phyloP scores from a whole-genome alignment of 176 grass and related monocot species.

The Eragrostis curvula region DNA sequence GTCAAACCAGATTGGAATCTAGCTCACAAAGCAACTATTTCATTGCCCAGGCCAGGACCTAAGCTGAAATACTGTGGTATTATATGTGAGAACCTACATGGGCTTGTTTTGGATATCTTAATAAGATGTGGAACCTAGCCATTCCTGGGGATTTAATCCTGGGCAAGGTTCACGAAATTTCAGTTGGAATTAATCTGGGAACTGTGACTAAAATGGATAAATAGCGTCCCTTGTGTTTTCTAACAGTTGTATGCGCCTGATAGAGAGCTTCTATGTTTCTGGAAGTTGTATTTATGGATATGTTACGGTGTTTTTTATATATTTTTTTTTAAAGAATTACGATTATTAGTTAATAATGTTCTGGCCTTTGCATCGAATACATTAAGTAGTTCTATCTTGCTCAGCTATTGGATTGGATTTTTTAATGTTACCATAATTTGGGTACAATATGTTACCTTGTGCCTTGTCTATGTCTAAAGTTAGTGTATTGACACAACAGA shows the following conservation, averaged over 20 bases:
- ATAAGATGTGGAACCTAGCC: not conserved
- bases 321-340: no score
- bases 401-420: not conserved
- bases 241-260: conserved; percentile 7
- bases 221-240: not conserved
- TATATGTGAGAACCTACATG: not conserved
- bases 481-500: not conserved
- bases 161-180: not conserved
- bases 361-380: no score
- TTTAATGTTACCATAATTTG: not conserved
- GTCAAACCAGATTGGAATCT: not conserved
- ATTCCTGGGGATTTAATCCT: not conserved
- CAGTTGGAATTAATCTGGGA: not conserved
- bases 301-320: no score
- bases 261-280: not conserved
- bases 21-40: not conserved
- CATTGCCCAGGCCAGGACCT: conserved; percentile 3
- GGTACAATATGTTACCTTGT: not conserved
- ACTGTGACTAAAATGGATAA: not conserved
- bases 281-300: not conserved
- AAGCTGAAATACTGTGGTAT: not conserved
- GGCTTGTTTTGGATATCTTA: conserved; percentile 11
- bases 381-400: not conserved
- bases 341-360: no score
- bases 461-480: not conserved